Evolutionary conservation across 2,329 filamentous ascomycete genomes (phyloP).

Genomic region (Lasiodiplodia citricola): DNA sequence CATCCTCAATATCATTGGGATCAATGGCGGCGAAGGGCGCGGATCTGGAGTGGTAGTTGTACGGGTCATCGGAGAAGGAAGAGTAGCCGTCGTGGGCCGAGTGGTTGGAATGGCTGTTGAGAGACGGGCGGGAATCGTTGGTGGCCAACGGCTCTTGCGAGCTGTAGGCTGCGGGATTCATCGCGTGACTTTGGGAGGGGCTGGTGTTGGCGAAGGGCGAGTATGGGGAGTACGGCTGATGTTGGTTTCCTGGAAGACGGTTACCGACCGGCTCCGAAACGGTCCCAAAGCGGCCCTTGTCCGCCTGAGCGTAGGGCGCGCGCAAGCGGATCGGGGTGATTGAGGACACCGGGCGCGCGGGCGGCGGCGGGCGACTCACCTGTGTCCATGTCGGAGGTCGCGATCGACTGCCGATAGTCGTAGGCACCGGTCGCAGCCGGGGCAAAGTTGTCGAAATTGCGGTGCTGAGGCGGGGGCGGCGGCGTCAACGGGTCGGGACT

Average conservation of each 20-base stretch:
- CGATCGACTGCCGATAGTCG: slow-evolving; percentile 32
- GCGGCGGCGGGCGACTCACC: slow-evolving; percentile 64
- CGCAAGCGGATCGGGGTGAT: slow-evolving; percentile 68
- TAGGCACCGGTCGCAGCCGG: slow-evolving; percentile 4
- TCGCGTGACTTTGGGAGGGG: slow-evolving; percentile 37
- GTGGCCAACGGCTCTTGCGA: slow-evolving; percentile 40
- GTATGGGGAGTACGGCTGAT: slow-evolving; percentile 15
- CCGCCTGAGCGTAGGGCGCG: slow-evolving; percentile 55
- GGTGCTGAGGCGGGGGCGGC: slow-evolving; percentile 15
- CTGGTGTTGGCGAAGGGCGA: slow-evolving; percentile 16
- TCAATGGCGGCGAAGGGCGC: slow-evolving; percentile 61
- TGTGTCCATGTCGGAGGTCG: slow-evolving; percentile 70
- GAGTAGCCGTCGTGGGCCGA: slow-evolving; percentile 39
- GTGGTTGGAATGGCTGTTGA: slow-evolving; percentile 28
- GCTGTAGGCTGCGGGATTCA: slow-evolving; percentile 46
- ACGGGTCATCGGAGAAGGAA: slow-evolving; percentile 67
- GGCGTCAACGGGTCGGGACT: slow-evolving; percentile 1
- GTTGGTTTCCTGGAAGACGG: slow-evolving; percentile 12
- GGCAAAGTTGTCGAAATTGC: background rate
- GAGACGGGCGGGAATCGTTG: slow-evolving; percentile 11
- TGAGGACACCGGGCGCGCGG: slow-evolving; percentile 69
- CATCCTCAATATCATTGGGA: slow-evolving; percentile 81
- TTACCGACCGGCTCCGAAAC: slow-evolving; percentile 12
- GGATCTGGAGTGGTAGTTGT: slow-evolving; percentile 62
- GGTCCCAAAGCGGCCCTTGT: background rate